These are phyloP conservation scores for Pleurotus citrinopileatus DNA, from an alignment of 768 basidiomycete species.

Conservation along the genomic window DNA sequence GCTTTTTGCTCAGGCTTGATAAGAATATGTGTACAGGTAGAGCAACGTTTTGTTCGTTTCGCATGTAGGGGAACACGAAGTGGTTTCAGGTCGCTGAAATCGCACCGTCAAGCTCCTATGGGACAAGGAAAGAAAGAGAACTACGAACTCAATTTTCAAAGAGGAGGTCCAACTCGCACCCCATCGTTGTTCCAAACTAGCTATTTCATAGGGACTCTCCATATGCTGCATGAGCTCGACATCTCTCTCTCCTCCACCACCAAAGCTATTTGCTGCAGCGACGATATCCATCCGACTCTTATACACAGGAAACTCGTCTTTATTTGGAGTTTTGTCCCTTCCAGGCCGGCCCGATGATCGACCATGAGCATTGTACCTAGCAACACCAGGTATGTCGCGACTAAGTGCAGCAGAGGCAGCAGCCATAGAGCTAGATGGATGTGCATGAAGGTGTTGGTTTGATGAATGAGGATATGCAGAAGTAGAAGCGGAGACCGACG, in stretches of 20 bases:
- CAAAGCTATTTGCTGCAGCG: constrained; percentile 47
- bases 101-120: constrained; percentile 11
- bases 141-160: constrained; percentile 58
- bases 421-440: constrained; percentile 69
- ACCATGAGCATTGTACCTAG: constrained; percentile 68
- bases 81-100: constrained; percentile 74
- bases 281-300: constrained; percentile 66
- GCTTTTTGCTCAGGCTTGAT: constrained; percentile 99
- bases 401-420: constrained; percentile 88
- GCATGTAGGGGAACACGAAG: constrained; percentile 89
- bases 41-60: constrained; percentile 94
- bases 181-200: constrained; percentile 79
- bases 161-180: constrained; percentile 74
- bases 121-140: not conserved
- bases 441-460: constrained; percentile 71
- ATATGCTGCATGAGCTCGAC: constrained; percentile 67
- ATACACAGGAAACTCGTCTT: constrained; percentile 79
- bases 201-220: constrained; percentile 60
- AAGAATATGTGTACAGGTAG: constrained; percentile 90
- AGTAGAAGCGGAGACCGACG: constrained; percentile 68
- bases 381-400: constrained; percentile 81
- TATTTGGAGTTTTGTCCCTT: constrained; percentile 64
- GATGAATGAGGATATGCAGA: constrained; percentile 42
- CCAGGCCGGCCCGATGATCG: constrained; percentile 44
- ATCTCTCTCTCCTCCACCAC: constrained; percentile 66